A percentile compares a stretch with the other conserved stretches of the same genome.
These are phyloP conservation scores for Platanus orientalis DNA, from an alignment of 164 flowering plant species.

Conservation along the genomic window DNA sequence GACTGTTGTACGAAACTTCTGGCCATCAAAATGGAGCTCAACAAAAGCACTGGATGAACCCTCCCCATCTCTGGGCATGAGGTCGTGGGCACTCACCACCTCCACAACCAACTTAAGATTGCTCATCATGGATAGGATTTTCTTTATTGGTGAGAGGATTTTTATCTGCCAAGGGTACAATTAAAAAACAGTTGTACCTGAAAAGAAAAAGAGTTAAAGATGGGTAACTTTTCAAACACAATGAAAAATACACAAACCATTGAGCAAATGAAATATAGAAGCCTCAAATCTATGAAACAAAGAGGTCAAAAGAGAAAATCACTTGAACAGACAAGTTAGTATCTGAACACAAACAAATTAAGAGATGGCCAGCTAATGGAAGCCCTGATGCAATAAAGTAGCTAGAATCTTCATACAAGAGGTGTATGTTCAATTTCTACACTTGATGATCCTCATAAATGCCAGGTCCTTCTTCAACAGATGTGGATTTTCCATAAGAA, in stretches of 20 bases:
- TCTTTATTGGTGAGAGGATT: constrained; percentile 8
- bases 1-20: constrained; percentile 63
- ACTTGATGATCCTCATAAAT: too few relatives aligned
- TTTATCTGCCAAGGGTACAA: constrained; percentile 2
- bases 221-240: not conserved
- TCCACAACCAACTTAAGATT: constrained; percentile 85
- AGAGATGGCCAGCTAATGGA: too few relatives aligned
- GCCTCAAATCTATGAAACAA: not conserved
- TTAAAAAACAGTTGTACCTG: constrained; percentile 13
- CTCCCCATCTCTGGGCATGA: constrained; percentile 83
- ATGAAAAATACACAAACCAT: not conserved
- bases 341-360: too few relatives aligned
- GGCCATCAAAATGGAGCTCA: constrained; percentile 81
- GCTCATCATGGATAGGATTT: constrained; percentile 31
- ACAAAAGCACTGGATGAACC: constrained; percentile 76
- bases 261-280: not conserved
- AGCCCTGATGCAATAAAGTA: too few relatives aligned
- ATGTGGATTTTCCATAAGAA: too few relatives aligned
- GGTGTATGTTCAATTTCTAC: too few relatives aligned
- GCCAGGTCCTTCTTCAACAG: too few relatives aligned
- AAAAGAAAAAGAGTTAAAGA: not conserved
- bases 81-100: constrained; percentile 78
- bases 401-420: too few relatives aligned
- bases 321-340: not conserved
- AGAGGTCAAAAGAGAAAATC: not conserved